Evolutionary conservation across 345 rosid genomes (phyloP).

Genomic region (Linum usitatissimum): DNA sequence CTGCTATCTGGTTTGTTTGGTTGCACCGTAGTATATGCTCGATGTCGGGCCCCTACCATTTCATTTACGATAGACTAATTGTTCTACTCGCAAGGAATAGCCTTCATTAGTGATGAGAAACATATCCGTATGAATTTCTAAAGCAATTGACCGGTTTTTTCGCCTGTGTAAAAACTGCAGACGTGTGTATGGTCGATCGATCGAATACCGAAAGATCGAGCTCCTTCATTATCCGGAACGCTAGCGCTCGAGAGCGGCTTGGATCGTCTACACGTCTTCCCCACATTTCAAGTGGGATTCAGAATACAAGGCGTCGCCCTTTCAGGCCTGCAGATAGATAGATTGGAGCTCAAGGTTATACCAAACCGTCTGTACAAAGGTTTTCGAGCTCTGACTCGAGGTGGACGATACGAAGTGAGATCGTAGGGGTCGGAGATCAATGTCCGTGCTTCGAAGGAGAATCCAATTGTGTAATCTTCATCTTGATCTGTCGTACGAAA

Average conservation of each 20-base stretch:
- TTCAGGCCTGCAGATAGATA: slow-evolving; percentile 73
- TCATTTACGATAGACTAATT: neutral
- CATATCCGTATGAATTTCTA: neutral
- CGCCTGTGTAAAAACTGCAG: slow-evolving; percentile 27
- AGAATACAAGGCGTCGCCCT: slow-evolving; percentile 85
- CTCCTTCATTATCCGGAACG: slow-evolving; percentile 73
- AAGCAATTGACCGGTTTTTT: neutral
- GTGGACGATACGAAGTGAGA: slow-evolving; percentile 80
- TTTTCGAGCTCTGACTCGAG: slow-evolving; percentile 72
- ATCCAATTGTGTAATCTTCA: neutral
- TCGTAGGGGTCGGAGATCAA: slow-evolving; percentile 24
- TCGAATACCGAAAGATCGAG: slow-evolving; percentile 67
- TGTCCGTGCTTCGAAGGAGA: neutral
- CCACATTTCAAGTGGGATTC: slow-evolving; percentile 60
- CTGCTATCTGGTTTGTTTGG: no score
- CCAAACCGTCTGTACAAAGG: slow-evolving; percentile 81
- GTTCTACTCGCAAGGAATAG: neutral
- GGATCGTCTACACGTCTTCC: slow-evolving; percentile 68
- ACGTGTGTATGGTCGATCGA: slow-evolving; percentile 80
- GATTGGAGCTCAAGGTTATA: slow-evolving; percentile 49
- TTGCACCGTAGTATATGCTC: no score
- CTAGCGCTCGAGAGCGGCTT: slow-evolving; percentile 48
- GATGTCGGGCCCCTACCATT: no score
- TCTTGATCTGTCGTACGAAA: neutral
- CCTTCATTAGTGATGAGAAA: neutral